These are phyloP conservation scores for Paraurostyla sp. DNA, from an alignment of 73 alveolate genomes.

Conservation along the genomic window DNA sequence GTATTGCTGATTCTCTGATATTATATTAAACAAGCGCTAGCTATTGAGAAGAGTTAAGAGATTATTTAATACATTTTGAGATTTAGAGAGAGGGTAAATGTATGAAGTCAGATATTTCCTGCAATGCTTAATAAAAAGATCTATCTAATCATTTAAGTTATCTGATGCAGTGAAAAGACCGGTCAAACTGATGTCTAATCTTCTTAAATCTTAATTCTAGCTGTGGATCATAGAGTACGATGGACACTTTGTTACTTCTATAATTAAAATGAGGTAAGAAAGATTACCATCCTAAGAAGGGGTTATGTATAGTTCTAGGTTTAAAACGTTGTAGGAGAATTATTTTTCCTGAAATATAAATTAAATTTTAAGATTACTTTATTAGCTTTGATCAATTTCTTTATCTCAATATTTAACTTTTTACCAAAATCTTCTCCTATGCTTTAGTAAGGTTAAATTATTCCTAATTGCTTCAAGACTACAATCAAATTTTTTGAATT, in stretches of 20 bases:
- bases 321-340: background rate
- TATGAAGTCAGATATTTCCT: background rate
- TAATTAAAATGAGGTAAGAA: background rate
- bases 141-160: slow-evolving; percentile 17
- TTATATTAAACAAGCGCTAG: background rate
- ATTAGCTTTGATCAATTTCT: slow-evolving; percentile 18
- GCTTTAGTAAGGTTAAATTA: background rate
- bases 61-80: slow-evolving; percentile 5
- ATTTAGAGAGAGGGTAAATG: background rate
- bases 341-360: slow-evolving; percentile 17
- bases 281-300: background rate
- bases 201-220: background rate
- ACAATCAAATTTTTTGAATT: background rate
- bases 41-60: background rate
- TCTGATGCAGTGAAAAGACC: slow-evolving; percentile 41
- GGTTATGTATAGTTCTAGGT: background rate
- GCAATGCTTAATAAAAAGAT: slow-evolving; percentile 17
- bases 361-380: background rate
- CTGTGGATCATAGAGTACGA: background rate
- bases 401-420: slow-evolving; percentile 26
- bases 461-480: background rate
- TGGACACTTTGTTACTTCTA: slow-evolving; percentile 35
- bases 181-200: background rate
- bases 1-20: background rate
- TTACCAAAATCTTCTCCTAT: slow-evolving; percentile 46